Percentiles rank a stretch among this genome's conserved stretches.
Evolutionary conservation across 768 basidiomycete species (phyloP).

Genomic region (Daedaleopsis nitida): DNA sequence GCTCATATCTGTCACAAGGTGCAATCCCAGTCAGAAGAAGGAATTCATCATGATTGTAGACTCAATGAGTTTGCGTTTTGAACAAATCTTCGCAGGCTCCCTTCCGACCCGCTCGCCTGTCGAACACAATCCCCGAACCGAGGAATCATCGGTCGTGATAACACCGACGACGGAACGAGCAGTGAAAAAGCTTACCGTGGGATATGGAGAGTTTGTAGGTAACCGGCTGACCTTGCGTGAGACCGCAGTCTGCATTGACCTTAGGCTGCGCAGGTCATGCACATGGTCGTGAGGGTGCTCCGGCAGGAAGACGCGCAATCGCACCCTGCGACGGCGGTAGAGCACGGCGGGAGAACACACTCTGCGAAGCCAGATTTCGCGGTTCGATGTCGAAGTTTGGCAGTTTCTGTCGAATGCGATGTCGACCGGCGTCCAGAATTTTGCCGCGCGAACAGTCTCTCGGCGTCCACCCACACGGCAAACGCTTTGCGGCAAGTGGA

Average conservation of each 20-base stretch:
- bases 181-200: not conserved
- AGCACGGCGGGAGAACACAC: not conserved
- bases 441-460: not conserved
- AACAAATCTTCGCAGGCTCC: not conserved
- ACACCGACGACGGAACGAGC: not conserved
- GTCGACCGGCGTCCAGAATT: conserved; percentile 15
- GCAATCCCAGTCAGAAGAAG: not conserved
- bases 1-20: not conserved
- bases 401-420: conserved; percentile 18
- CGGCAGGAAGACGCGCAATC: not conserved
- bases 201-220: conserved; percentile 8
- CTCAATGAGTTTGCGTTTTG: not conserved
- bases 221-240: conserved; percentile 2
- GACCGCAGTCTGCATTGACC: conserved; percentile 12
- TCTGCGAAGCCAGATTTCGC: conserved; percentile 4
- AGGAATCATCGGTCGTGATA: not conserved
- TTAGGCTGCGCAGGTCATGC: conserved; percentile 6
- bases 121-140: not conserved
- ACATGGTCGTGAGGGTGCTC: not conserved
- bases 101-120: not conserved
- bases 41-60: not conserved
- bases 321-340: conserved; percentile 1
- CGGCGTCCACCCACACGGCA: not conserved
- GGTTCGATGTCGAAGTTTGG: conserved; percentile 17
- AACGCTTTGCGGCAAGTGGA: not conserved